Evolutionary conservation across 495 filamentous ascomycete genomes (phyloP), one percentile per base, ranked within the genome.

Genomic region (Recurvomyces mirabilis): DNA sequence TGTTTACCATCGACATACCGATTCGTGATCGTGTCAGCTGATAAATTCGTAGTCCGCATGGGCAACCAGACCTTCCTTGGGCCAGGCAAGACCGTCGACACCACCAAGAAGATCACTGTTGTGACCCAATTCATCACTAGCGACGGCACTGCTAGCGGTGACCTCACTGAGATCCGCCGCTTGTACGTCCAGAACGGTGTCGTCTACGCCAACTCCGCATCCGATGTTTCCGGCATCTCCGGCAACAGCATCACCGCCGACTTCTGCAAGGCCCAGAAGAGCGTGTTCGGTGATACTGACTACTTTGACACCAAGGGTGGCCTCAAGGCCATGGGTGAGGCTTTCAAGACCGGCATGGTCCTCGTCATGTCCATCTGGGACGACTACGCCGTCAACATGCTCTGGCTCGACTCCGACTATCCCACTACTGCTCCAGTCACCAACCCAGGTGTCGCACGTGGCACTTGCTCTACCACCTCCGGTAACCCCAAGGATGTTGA

Each of bases 281-380:
- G 53, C 0, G 68, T 66, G 25, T 79, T 85, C 58, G 76, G 70
- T 26, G 82, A 82, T 56, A 57, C 59, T 23, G 63, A 74, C 58
- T 64, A 65, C 22, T 85, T 82, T 67, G 57, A 56, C 22, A 40
- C 58, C 44, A 71, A 76, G 54, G 82, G 82, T 32, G 82, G 79
- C 23, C 57, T 81, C 39, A 47, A 50, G 12, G 59, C 64, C 36
- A 78, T 86, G 69, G 68, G 77, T 41, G 54, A 64, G 20, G 76
- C 68, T 17, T 57, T 84, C 21, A 60, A 55, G 13, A 33, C 66
- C 18, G 74, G 72, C 46, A 80, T 84, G 78, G 82, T 83, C 37
- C 71, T 87, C n/a, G 80, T 82, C 60, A 72, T 87, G 73, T 78
- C 73, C 54, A 58, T 87, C 58, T 87, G 82, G 82, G 80, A 84